Percentiles rank a stretch among this genome's conserved stretches.
Conservation (phyloP, 2,329 filamentous ascomycete genomes). For the Pyrenochaeta sp. region DNA sequence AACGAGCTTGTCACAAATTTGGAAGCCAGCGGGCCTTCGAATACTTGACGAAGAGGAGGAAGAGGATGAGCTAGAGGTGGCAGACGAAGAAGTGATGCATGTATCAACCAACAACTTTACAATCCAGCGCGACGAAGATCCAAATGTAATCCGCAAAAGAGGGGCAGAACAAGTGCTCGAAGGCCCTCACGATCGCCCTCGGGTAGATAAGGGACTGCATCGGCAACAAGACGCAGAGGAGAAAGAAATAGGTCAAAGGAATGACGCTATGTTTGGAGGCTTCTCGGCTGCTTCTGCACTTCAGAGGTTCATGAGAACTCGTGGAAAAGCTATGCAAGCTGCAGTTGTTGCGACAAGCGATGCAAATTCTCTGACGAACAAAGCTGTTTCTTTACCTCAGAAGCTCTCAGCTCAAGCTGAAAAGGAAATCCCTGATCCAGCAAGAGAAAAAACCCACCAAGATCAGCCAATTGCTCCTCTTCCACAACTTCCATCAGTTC, state of each 20-base stretch:
- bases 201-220: too few species aligned
- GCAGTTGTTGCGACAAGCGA: background rate
- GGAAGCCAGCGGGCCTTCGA: slow-evolving; percentile 58
- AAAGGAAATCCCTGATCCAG: too few species aligned
- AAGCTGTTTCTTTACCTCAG: background rate
- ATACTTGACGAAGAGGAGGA: slow-evolving; percentile 54
- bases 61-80: slow-evolving; percentile 41
- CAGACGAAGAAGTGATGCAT: slow-evolving; percentile 24
- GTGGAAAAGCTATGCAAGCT: slow-evolving; percentile 39
- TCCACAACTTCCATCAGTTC: slow-evolving; percentile 35
- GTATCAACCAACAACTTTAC: too few species aligned
- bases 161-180: too few species aligned
- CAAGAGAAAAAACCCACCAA: background rate
- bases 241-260: slow-evolving; percentile 6
- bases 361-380: too few species aligned
- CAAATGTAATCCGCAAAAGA: too few species aligned
- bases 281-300: slow-evolving; percentile 55
- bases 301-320: slow-evolving; percentile 60
- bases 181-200: too few species aligned
- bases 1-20: slow-evolving; percentile 53
- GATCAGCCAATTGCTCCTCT: background rate
- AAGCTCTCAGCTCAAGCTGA: too few species aligned
- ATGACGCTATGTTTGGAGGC: slow-evolving; percentile 42
- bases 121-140: too few species aligned
- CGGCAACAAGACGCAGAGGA: background rate